These are phyloP conservation scores for Vitis riparia DNA, from an alignment of 164 flowering plant genomes.

Conservation along the genomic window DNA sequence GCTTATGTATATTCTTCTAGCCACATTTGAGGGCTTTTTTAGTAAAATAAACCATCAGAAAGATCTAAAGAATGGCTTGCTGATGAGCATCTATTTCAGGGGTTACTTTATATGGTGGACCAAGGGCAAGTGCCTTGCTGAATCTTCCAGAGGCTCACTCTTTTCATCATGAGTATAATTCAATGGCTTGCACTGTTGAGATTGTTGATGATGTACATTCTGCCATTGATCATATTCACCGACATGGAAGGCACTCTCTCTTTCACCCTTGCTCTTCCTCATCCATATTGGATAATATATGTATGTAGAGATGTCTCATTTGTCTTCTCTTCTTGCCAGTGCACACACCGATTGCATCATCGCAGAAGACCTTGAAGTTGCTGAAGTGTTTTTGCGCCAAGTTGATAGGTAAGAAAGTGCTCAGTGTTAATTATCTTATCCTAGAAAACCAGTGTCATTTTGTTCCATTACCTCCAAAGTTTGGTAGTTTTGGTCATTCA, in stretches of 20 bases:
- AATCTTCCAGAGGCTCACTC: conserved; percentile 58
- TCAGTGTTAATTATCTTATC: not conserved
- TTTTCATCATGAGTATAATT: conserved; percentile 88
- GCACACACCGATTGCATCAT: conserved; percentile 92
- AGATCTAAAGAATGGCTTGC: not conserved
- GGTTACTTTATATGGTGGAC: conserved; percentile 82
- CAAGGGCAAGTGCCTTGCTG: conserved; percentile 58
- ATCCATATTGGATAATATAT: too few relatives aligned
- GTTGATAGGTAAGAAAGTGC: conserved; percentile 75
- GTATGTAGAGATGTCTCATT: not conserved
- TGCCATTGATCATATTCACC: conserved; percentile 90
- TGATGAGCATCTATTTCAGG: conserved; percentile 45
- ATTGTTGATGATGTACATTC: conserved; percentile 83
- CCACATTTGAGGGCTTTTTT: not conserved
- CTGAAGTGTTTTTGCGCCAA: conserved; percentile 69
- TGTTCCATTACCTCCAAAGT: not conserved
- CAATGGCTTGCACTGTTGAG: conserved; percentile 87
- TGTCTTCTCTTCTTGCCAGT: conserved; percentile 43
- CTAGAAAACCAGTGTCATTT: not conserved
- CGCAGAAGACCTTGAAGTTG: conserved; percentile 73
- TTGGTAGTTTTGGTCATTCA: not conserved
- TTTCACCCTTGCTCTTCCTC: not conserved
- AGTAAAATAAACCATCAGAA: not conserved
- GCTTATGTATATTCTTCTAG: not conserved
- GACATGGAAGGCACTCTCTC: conserved; percentile 78